Conservation (phyloP, 2,329 filamentous ascomycete species). For the Claviceps cyperi region DNA sequence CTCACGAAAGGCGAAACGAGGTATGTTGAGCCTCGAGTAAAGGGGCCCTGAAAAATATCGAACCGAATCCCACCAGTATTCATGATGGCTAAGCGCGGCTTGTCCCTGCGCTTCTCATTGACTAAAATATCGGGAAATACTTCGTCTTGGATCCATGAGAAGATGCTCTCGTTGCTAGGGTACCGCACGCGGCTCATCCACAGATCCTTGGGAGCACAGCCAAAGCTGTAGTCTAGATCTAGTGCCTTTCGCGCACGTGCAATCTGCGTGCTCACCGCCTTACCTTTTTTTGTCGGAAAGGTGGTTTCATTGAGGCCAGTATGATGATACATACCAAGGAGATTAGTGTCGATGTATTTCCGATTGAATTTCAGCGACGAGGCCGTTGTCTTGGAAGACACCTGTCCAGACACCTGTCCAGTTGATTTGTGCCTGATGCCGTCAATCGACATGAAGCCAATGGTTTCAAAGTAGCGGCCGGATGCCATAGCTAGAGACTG, state of each 20-base stretch:
- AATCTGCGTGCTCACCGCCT: slow-evolving; percentile 58
- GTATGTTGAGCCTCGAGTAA: slow-evolving; percentile 77
- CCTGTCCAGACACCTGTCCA: slow-evolving; percentile 13
- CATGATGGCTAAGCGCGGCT: slow-evolving; percentile 56
- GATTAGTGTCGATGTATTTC: slow-evolving; percentile 87
- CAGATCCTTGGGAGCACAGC: slow-evolving; percentile 67
- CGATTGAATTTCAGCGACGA: slow-evolving; percentile 49
- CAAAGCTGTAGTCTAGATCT: slow-evolving; percentile 56
- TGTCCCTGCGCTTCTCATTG: slow-evolving; percentile 41
- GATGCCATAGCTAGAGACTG: slow-evolving; percentile 70
- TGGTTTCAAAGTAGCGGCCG: slow-evolving; percentile 86
- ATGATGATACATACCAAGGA: slow-evolving; percentile 72
- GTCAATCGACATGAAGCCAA: slow-evolving; percentile 81
- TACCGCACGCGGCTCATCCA: slow-evolving; percentile 76
- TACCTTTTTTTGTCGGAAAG: slow-evolving; percentile 64
- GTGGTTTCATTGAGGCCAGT: slow-evolving; percentile 54
- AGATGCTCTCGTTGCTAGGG: slow-evolving; percentile 60
- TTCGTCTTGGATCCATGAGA: slow-evolving; percentile 61
- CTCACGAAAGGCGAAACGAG: slow-evolving; percentile 81
- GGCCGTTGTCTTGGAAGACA: slow-evolving; percentile 19
- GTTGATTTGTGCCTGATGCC: slow-evolving; percentile 32
- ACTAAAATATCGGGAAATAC: slow-evolving; percentile 56
- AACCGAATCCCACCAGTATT: slow-evolving; percentile 92
- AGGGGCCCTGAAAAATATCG: slow-evolving; percentile 84
- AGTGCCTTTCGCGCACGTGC: slow-evolving; percentile 53